Evolutionary conservation across 2,329 filamentous ascomycete species (phyloP).

Genomic region (Ambrosiella beaveri): DNA sequence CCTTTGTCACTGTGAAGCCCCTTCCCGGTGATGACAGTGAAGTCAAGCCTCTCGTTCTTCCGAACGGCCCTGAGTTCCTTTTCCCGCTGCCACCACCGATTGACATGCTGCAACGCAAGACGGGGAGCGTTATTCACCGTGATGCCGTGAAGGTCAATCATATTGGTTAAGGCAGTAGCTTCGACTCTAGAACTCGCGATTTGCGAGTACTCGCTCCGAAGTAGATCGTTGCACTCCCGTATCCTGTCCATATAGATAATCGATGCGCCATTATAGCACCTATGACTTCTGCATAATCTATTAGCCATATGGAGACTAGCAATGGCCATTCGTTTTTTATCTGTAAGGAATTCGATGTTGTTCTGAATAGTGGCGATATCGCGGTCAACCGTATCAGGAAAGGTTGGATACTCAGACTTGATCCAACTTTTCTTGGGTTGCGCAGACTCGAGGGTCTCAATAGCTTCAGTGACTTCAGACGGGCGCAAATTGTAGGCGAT

Average conservation of each 20-base stretch:
- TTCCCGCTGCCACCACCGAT: constrained; percentile 49
- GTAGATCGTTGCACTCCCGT: neutral
- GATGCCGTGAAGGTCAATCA: constrained; percentile 70
- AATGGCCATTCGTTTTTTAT: too few species aligned
- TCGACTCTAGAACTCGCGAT: constrained; percentile 41
- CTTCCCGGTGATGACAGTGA: constrained; percentile 63
- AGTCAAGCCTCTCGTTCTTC: constrained; percentile 37
- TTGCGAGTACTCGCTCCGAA: neutral
- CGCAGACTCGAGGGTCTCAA: too few species aligned
- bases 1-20: constrained; percentile 66
- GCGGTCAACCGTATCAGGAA: too few species aligned
- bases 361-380: too few species aligned
- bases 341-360: too few species aligned
- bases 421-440: too few species aligned
- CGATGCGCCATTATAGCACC: too few species aligned
- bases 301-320: too few species aligned
- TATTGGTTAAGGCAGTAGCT: constrained; percentile 36
- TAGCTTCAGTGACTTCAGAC: too few species aligned
- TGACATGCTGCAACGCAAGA: constrained; percentile 52
- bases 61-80: neutral
- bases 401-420: too few species aligned
- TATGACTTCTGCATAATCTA: too few species aligned
- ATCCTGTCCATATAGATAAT: constrained; percentile 15
- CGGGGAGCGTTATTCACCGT: constrained; percentile 63
- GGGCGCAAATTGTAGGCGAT: too few species aligned